Evolutionary conservation across 176 grass and related monocot genomes (phyloP), one percentile per base, ranked within the genome.

Genomic region (Ampelocalamus luodianensis): DNA sequence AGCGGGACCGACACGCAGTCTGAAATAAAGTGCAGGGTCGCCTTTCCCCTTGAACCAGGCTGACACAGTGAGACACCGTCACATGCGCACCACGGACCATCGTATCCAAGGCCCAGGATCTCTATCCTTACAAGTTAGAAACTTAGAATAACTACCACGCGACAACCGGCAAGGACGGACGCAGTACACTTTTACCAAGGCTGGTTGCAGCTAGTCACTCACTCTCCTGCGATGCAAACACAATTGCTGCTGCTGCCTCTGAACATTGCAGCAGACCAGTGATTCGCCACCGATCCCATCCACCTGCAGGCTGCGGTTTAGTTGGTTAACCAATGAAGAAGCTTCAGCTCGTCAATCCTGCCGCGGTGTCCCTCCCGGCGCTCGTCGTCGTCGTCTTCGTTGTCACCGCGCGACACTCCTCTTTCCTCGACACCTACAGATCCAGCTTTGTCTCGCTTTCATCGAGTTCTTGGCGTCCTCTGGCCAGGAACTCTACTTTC

Each of bases 341-440:
- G 88, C 82, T 89, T 29, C 82, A 81, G 53, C 71, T 85, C 43
- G 76, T 80, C 3, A 40, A 22, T 44, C 64, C 63, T 11, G 29
- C 82, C 13, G 53, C 71, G 17, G 71, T 55, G 12, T 39, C 87
- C 14, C 68, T 89, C 60, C 61, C 78, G 64, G 62, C 78, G 42
- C 63, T 71, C 42, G 26, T 14, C 82, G 8, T 72, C 27, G 61
- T 78, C 64, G 5, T 89, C 77, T n/a, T 89, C 53, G 18, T 89
- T 50, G 20, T 56, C 76, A 14, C 61, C 7, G 10, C 82, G 22
- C 76, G 60, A 9, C 59, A 22, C 11, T 15, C 27, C 0, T n/a
- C 37, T 12, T 8, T 72, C 75, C 54, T 89, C 62, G 51, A 11
- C 56, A 10, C 49, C 5, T 76, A 80, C 82, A 29, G 62, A 40